Evolutionary conservation across 345 rosid genomes (phyloP), one percentile per base, ranked within the genome.

Genomic region (Ceriops zippeliana): DNA sequence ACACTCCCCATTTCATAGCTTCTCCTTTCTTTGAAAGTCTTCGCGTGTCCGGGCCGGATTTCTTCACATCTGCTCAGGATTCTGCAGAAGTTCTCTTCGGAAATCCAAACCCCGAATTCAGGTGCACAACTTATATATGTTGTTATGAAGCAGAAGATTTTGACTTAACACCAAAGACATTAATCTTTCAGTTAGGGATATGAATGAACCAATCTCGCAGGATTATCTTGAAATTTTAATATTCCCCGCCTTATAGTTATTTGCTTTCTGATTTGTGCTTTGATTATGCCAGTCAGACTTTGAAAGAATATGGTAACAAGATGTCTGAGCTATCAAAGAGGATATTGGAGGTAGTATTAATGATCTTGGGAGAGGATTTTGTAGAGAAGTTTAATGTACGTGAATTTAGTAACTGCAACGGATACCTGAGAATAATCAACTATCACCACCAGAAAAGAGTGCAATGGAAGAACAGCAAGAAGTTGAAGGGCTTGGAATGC

Each of bases 401-500:
- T n/a, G 72, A 74, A n/a, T 74, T 68, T 51, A 46, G 57, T 19
- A 63, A 62, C 32, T 74, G 77, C 65, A 74, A 69, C 51, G 78
- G 78, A 20, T 75, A 75, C 70, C 34, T 75, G 65, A 63, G 78
- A 64, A 69, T 75, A 52, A 75, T 28, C 73, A 64, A 69, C 26
- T 75, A 75, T 58, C 78, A 15, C 47, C 73, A 11, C 74, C 70
- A 15, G 64, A 58, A 17, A 59, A 31, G 8, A 26, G 24, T 30
- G 61, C 30, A 7, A 28, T 22, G 13, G 17, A 62, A 63, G 54
- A 56, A 63, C 51, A 31, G 13, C 16, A 62, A 63, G 54, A 47
- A 63, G 63, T 63, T 20, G 78, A 75, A 64, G 74, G 78, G 32
- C 70, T 69, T 7, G 78, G 78, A 38, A 64, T 58, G 74, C 78